Evolutionary conservation across 768 basidiomycete species (phyloP), one percentile per base, ranked within the genome.

Genomic region (Tricholoma matsutake): DNA sequence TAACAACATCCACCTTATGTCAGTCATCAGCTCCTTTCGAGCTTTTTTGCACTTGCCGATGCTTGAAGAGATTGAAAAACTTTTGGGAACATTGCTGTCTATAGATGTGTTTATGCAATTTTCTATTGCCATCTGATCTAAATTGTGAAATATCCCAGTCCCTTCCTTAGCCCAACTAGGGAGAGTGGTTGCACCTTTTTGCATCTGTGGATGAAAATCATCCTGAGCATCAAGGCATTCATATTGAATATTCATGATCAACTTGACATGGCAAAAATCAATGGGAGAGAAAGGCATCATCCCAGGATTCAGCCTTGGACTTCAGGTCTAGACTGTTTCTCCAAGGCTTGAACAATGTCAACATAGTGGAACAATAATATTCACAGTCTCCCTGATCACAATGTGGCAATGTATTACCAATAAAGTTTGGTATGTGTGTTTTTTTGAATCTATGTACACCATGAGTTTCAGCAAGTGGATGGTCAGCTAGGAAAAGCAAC

Each of bases 151-250:
- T 25, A 25, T 25, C 22, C 22, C 22, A 25, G 22, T 25, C 22
- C 22, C 22, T 25, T 25, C 22, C 22, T 25, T 3, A 25, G 22
- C 22, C 22, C 22, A 25, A 25, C 22, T 25, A 25, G 22, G 22
- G 3, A 62, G 60, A 69, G 45, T 69, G 68, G 22, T 25, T 1
- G 22, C 22, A 25, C 22, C 22, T 25, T 25, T 25, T 25, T 3
- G 3, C 22, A 25, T 25, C 3, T 25, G 22, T 25, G 22, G 2
- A 25, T 25, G 3, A 25, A 25, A 25, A 25, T 25, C 22, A 64
- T 74, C 67, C 49, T 67, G 29, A 1, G 72, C 67, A 66, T 76
- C 70, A 39, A 61, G 43, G 57, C 69, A 73, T 61, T 75, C 68
- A 63, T 72, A 68, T 37, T 49, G 32, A 1, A 75, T 28, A 47